Evolutionary conservation across 2,329 filamentous ascomycete species (phyloP).

Genomic region (Colletotrichum siamense): DNA sequence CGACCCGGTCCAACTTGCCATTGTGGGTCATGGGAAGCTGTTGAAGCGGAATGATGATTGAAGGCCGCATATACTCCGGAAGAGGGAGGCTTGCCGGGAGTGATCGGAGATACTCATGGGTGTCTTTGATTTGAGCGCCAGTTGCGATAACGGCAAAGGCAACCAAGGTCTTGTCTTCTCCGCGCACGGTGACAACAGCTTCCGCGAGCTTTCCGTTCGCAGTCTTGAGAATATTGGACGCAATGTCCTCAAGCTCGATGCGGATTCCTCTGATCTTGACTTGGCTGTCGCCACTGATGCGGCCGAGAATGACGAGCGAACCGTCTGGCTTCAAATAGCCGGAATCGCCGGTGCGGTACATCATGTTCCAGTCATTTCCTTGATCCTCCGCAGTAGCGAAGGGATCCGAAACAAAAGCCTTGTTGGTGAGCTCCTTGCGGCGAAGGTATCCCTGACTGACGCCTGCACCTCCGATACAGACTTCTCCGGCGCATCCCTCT

Average conservation of each 20-base stretch:
- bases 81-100: constrained; percentile 26
- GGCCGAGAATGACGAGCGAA: constrained; percentile 37
- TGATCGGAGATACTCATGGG: constrained; percentile 9
- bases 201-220: constrained; percentile 22
- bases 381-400: constrained; percentile 11
- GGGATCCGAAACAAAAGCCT: constrained; percentile 21
- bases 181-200: constrained; percentile 28
- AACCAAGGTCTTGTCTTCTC: constrained; percentile 27
- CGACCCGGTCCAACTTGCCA: constrained; percentile 37
- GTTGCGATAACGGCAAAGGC: constrained; percentile 31
- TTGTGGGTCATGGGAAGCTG: constrained; percentile 32
- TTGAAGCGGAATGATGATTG: constrained; percentile 28
- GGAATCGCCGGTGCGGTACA: constrained; percentile 47
- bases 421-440: constrained; percentile 20
- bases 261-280: constrained; percentile 51
- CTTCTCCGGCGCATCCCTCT: constrained; percentile 37
- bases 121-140: neutral
- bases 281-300: constrained; percentile 46
- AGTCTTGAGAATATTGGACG: constrained; percentile 26
- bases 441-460: constrained; percentile 46
- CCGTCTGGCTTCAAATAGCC: constrained; percentile 39
- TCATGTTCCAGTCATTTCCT: constrained; percentile 21
- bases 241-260: constrained; percentile 51
- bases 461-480: constrained; percentile 43
- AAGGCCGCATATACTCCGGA: constrained; percentile 41